Conservation (phyloP, 2,329 filamentous ascomycete genomes). For the Diplocarpon rosae region DNA sequence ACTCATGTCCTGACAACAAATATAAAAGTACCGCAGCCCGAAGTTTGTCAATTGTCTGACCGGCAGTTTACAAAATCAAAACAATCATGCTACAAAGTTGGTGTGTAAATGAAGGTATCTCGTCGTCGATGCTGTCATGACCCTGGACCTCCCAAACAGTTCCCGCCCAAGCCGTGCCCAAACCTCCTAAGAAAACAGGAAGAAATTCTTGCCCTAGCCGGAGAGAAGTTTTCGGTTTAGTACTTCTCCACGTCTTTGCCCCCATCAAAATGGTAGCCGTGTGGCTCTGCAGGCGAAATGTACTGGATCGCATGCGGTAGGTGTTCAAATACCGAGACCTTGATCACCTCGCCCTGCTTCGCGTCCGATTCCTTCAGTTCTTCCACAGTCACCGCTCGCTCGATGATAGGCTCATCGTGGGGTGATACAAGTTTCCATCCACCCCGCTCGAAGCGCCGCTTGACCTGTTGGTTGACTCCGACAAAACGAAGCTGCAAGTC, state of each 20-base stretch:
- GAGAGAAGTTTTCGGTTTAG: not conserved
- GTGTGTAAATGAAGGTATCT: too few relatives aligned
- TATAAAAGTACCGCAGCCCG: too few relatives aligned
- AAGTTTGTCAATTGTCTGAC: too few relatives aligned
- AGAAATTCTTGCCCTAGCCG: too few relatives aligned
- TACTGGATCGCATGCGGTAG: constrained; percentile 12
- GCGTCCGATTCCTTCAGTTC: not conserved
- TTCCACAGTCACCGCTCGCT: not conserved
- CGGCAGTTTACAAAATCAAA: too few relatives aligned
- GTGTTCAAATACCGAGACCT: constrained; percentile 11
- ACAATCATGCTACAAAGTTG: too few relatives aligned
- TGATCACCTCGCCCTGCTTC: not conserved
- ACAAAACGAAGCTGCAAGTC: constrained; percentile 17
- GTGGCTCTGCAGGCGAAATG: not conserved
- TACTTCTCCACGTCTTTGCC: constrained; percentile 1
- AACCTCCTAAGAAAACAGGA: too few relatives aligned
- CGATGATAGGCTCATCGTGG: constrained; percentile 3
- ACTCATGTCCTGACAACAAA: too few relatives aligned
- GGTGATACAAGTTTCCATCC: constrained; percentile 12
- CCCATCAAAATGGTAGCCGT: constrained; percentile 2
- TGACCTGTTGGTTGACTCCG: constrained; percentile 10
- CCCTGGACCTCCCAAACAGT: too few relatives aligned
- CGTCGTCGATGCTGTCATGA: too few relatives aligned
- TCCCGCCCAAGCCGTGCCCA: too few relatives aligned
- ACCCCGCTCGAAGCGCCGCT: constrained; percentile 10